Percentiles rank a stretch among this genome's conserved stretches.
These are phyloP conservation scores for Chlorella vulgaris DNA, from an alignment of 139 green algal species.

Conservation along the genomic window DNA sequence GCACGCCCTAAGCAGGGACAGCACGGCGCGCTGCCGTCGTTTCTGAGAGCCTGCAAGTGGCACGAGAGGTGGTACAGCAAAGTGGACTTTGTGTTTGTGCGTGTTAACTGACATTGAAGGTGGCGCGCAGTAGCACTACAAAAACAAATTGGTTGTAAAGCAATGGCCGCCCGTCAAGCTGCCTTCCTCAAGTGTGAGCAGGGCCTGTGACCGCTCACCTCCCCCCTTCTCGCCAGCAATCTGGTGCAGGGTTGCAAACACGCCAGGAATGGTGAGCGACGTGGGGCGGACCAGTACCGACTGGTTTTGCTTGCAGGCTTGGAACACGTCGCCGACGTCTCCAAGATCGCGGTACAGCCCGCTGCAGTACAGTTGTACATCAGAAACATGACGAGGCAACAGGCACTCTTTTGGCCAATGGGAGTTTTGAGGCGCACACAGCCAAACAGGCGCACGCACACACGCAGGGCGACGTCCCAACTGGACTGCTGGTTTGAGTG, in stretches of 20 bases:
- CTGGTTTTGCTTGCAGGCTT: constrained; percentile 72
- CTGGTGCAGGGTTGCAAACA: constrained; percentile 60
- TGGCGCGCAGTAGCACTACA: not conserved
- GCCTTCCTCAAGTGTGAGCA: too few relatives aligned
- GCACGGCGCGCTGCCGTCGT: constrained; percentile 58
- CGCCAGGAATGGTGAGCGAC: constrained; percentile 70
- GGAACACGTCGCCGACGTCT: constrained; percentile 86
- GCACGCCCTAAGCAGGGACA: constrained; percentile 66
- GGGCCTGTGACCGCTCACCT: constrained; percentile 3
- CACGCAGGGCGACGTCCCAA: too few relatives aligned
- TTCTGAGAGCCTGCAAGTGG: constrained; percentile 26
- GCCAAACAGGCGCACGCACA: too few relatives aligned
- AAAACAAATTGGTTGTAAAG: too few relatives aligned
- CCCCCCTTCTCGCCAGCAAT: constrained; percentile 61
- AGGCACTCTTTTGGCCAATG: too few relatives aligned
- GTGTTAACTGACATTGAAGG: too few relatives aligned
- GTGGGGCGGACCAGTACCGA: constrained; percentile 54
- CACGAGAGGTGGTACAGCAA: too few relatives aligned
- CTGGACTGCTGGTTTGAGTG: too few relatives aligned
- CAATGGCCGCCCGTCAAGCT: too few relatives aligned
- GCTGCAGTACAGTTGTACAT: constrained; percentile 39
- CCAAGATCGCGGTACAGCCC: constrained; percentile 77
- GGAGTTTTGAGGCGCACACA: too few relatives aligned
- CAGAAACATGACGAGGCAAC: not conserved
- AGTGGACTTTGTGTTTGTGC: too few relatives aligned